Evolutionary conservation across 306 rosid species (phyloP), one percentile per base, ranked within the genome.

Genomic region (Vigna angularis): DNA sequence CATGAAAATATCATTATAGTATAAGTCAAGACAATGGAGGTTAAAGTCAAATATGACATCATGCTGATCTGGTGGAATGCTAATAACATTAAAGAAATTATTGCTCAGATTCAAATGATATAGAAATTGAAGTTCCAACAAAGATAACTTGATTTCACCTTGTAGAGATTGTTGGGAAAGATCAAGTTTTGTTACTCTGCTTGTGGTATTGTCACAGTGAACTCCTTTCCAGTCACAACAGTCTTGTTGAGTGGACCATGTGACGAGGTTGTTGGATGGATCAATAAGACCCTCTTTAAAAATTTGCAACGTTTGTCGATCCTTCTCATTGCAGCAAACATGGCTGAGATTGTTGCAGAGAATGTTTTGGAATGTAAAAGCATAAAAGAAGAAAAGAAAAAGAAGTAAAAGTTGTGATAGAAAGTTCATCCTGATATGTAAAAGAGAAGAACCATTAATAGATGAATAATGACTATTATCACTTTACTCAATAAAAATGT

Each of bases 141-240:
- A 7, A 74, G 22, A 42, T 11, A 77, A 30, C 17, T 56, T 61
- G 2, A 76, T 36, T 32, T 55, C 68, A 77, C 81, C 81, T 66
- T 2, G 0, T 1, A 57, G 1, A 0, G 0, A 2, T 6, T 2
- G 6, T 2, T 2, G 0, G 4, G 32, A n/a, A 8, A 70, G 66
- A 36, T 49, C 17, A 34, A 79, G 24, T 11, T 7, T 5, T 20
- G 38, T 50, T 24, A 70, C 77, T 68, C 69, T 79, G 0, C 4
- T 8, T 0, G 64, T 69, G n/a, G 1, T 34, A 34, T 79, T 32
- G 65, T 58, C 48, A 24, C 66, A 71, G 0, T 36, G 36, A 28
- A 79, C 26, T 71, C 72, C 77, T 20, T 22, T 2, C 83, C 83
- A 70, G 10, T 47, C 12, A 16, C 72, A 79, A 15, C 77, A 71